Evolutionary conservation across 1,139 yeast genomes (phyloP).

Genomic region (Debaryomyces sp.): DNA sequence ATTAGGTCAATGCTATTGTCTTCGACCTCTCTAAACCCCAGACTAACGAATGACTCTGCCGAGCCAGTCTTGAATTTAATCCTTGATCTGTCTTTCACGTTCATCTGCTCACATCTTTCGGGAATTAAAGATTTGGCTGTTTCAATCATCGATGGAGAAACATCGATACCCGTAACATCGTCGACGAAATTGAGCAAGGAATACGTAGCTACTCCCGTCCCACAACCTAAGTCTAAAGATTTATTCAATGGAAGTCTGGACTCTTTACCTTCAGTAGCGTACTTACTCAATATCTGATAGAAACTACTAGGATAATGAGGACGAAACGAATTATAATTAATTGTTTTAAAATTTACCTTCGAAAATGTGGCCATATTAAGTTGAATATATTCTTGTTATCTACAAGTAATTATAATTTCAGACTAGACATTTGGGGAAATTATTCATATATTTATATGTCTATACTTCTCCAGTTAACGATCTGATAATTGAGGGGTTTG

Average conservation of each 20-base stretch:
- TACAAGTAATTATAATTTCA: background rate
- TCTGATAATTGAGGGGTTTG: background rate
- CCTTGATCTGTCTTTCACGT: constrained; percentile 25
- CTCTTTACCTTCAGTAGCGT: constrained; percentile 19
- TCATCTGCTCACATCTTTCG: constrained; percentile 27
- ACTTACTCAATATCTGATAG: constrained; percentile 43
- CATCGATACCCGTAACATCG: constrained; percentile 37
- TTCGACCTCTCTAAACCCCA: constrained; percentile 17
- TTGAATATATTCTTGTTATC: background rate
- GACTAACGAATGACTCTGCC: constrained; percentile 34
- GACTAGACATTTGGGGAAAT: background rate
- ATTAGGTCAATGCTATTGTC: constrained; percentile 34
- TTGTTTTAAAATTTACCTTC: constrained; percentile 57
- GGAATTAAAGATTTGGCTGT: constrained; percentile 33
- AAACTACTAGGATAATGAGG: constrained; percentile 66
- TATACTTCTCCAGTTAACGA: background rate
- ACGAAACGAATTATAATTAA: constrained; percentile 60
- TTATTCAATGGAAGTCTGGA: constrained; percentile 20
- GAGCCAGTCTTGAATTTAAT: constrained; percentile 38
- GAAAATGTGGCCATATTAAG: constrained; percentile 66
- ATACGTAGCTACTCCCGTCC: constrained; percentile 44
- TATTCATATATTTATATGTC: background rate
- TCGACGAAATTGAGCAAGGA: constrained; percentile 36
- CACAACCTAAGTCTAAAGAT: constrained; percentile 44
- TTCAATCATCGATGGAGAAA: constrained; percentile 37